Evolutionary conservation across 1,284 basidiomycete species (phyloP).

Genomic region (Austroboletus olivaceoglutinosus): DNA sequence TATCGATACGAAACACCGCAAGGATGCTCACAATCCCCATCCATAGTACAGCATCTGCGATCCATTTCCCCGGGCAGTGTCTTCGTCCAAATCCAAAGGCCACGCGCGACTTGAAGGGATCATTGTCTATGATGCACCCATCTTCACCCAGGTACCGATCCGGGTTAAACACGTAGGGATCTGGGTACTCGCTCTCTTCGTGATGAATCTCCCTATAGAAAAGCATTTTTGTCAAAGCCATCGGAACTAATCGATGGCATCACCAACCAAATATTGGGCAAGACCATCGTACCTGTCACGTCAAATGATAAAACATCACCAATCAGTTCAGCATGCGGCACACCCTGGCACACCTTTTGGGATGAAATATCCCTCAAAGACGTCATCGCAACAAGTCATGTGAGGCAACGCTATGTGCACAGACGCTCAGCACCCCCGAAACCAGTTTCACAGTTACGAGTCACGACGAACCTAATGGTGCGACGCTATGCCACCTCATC

Average conservation of each 20-base stretch:
- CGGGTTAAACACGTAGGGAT: constrained; percentile 27
- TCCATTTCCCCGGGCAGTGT: constrained; percentile 35
- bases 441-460: not conserved
- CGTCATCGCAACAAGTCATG: constrained; percentile 26
- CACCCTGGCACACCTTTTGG: constrained; percentile 34
- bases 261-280: constrained; percentile 33
- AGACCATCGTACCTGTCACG: constrained; percentile 26
- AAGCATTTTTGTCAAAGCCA: not conserved
- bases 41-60: constrained; percentile 36
- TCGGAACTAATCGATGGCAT: not conserved
- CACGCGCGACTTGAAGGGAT: constrained; percentile 27
- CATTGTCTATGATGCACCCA: constrained; percentile 22
- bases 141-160: constrained; percentile 28
- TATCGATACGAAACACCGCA: constrained; percentile 27
- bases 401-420: constrained; percentile 28
- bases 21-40: constrained; percentile 34
- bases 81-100: constrained; percentile 36
- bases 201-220: constrained; percentile 30
- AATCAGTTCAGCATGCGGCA: not conserved
- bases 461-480: constrained; percentile 25
- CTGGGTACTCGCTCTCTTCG: constrained; percentile 29
- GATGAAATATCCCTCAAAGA: constrained; percentile 34
- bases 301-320: constrained; percentile 1
- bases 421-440: constrained; percentile 7
- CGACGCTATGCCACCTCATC: constrained; percentile 35